Percentiles rank a stretch among this genome's conserved stretches.
Evolutionary conservation across 257 asterid species (phyloP).

Genomic region (Sherardia arvensis): DNA sequence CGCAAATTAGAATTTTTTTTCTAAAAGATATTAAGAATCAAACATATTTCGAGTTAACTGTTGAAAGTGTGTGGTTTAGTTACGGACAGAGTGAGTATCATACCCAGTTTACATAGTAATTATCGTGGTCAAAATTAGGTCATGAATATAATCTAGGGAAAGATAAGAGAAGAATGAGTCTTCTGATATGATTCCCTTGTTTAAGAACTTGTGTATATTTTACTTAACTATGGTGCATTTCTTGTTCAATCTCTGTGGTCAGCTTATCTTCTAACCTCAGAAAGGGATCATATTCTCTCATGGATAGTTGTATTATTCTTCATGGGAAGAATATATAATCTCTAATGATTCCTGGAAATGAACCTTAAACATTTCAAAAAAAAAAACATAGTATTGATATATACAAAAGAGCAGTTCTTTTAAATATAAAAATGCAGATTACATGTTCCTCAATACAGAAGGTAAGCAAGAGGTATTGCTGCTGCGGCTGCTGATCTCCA

Average conservation of each 20-base stretch:
- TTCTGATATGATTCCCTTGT: neutral
- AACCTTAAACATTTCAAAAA: neutral
- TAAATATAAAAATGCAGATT: neutral
- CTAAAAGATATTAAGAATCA: no score
- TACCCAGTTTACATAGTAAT: neutral
- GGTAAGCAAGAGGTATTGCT: conserved; percentile 16
- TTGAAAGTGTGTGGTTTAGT: no score
- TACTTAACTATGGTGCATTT: neutral
- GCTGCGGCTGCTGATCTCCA: conserved; percentile 7
- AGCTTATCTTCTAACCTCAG: neutral
- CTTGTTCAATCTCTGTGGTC: neutral
- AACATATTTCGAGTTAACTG: no score
- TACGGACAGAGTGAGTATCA: no score
- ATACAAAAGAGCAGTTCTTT: neutral
- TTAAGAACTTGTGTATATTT: neutral
- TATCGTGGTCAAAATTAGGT: neutral
- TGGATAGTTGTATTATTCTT: neutral
- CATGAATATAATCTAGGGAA: neutral
- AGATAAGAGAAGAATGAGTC: neutral
- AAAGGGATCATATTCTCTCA: neutral
- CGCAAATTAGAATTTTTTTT: no score
- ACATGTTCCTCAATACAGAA: conserved; percentile 1
- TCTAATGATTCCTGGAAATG: neutral
- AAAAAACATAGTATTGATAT: neutral
- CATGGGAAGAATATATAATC: neutral